A percentile compares a stretch with the other conserved stretches of the same genome.
phyloP scores from a whole-genome alignment of 2,329 filamentous ascomycete genomes.

The Verticillium isaacii region DNA sequence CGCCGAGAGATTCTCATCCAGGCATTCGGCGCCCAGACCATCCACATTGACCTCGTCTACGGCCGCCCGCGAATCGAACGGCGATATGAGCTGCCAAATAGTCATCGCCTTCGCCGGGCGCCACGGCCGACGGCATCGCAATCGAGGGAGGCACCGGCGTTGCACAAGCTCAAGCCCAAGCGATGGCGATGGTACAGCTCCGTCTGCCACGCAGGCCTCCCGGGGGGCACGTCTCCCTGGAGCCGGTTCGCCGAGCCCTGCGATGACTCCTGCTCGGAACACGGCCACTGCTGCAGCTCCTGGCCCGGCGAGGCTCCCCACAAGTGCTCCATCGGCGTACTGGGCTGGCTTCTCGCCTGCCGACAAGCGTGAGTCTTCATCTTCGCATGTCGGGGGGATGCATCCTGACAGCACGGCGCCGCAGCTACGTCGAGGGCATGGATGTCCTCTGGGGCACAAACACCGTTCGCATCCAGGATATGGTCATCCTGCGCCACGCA shows the following conservation, averaged over 20 bases:
- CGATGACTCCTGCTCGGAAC: neutral
- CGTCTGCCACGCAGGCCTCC: neutral
- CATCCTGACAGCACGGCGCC: neutral
- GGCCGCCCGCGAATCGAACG: neutral
- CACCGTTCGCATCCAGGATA: neutral
- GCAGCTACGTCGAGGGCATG: neutral
- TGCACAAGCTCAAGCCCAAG: neutral
- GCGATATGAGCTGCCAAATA: neutral
- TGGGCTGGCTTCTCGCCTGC: constrained; percentile 2
- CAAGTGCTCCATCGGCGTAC: neutral
- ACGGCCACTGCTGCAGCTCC: neutral
- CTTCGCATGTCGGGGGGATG: neutral
- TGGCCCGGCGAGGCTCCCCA: neutral
- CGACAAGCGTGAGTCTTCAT: neutral
- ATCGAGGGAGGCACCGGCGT: neutral
- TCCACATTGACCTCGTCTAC: neutral
- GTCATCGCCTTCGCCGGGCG: neutral
- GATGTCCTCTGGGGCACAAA: neutral
- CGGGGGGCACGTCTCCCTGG: neutral
- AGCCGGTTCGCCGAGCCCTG: neutral
- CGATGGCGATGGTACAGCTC: neutral
- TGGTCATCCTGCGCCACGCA: neutral
- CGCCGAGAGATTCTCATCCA: neutral
- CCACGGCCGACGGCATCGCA: neutral
- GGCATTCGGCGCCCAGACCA: neutral